Evolutionary conservation across 2,329 filamentous ascomycete genomes (phyloP).

Genomic region (Xylariales sp.): DNA sequence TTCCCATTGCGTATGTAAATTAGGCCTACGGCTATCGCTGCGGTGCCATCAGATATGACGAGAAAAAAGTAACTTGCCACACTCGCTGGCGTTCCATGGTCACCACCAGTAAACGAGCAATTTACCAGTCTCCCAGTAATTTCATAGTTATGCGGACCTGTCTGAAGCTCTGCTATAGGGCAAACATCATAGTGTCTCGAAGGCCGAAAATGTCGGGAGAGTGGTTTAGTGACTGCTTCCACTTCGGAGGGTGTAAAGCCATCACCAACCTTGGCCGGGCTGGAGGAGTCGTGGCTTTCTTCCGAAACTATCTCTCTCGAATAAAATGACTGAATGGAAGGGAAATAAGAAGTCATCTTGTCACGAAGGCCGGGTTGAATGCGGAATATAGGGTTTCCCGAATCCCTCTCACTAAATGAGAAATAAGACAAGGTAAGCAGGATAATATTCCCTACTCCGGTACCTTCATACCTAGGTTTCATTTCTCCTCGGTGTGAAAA

Average conservation of each 20-base stretch:
- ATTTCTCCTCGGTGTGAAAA: too few relatives aligned
- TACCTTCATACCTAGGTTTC: too few relatives aligned
- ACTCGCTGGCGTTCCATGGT: constrained; percentile 56
- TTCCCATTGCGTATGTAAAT: neutral
- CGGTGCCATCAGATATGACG: constrained; percentile 66
- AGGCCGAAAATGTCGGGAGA: constrained; percentile 55
- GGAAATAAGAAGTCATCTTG: constrained; percentile 43
- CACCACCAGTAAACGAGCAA: constrained; percentile 56
- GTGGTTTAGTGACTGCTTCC: constrained; percentile 53
- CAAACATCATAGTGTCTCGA: constrained; percentile 59
- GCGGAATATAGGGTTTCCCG: neutral
- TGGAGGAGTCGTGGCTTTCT: constrained; percentile 28
- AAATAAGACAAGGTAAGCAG: too few relatives aligned
- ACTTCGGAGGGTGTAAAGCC: constrained; percentile 65
- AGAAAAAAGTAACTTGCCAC: constrained; percentile 63
- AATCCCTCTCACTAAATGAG: neutral
- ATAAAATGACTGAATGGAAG: constrained; percentile 53
- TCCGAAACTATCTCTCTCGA: constrained; percentile 42
- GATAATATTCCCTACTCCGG: neutral
- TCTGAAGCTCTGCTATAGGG: constrained; percentile 59
- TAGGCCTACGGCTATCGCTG: constrained; percentile 60
- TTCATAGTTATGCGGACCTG: constrained; percentile 61
- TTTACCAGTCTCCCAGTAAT: constrained; percentile 69
- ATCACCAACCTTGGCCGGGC: constrained; percentile 53
- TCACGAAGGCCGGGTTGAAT: neutral